phyloP scores from a whole-genome alignment of 768 basidiomycete genomes.

The Lactifluus subvellereus region DNA sequence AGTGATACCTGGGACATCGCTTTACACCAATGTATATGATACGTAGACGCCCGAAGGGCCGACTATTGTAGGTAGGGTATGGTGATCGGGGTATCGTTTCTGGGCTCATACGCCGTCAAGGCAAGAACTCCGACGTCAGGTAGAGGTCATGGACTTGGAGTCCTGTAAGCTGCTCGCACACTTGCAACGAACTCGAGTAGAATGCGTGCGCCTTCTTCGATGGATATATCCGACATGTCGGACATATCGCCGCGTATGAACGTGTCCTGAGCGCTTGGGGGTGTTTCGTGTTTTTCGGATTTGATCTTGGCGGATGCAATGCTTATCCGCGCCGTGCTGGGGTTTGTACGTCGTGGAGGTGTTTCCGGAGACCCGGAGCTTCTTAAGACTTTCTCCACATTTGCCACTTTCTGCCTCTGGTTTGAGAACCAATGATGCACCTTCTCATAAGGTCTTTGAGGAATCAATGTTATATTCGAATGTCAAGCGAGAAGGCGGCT shows the following conservation, averaged over 20 bases:
- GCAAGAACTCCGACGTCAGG: not conserved
- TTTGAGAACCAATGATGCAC: constrained; percentile 22
- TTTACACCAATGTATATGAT: constrained; percentile 13
- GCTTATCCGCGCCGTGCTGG: not conserved
- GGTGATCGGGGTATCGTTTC: constrained; percentile 9
- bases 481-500: not conserved
- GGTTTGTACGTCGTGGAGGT: not conserved
- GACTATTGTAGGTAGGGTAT: constrained; percentile 14
- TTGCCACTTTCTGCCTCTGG: constrained; percentile 18
- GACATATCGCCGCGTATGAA: constrained; percentile 7
- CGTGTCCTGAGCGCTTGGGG: not conserved
- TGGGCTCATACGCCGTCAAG: not conserved
- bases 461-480: not conserved
- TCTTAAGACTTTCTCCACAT: constrained; percentile 10
- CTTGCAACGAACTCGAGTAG: constrained; percentile 17
- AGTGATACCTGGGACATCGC: constrained; percentile 1
- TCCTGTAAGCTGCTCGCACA: constrained; percentile 1
- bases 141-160: constrained; percentile 1
- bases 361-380: not conserved
- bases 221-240: constrained; percentile 11
- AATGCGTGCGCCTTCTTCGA: constrained; percentile 19
- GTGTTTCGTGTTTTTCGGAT: not conserved
- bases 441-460: constrained; percentile 15
- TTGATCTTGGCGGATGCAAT: not conserved
- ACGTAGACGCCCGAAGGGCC: not conserved